A percentile compares a stretch with the other conserved stretches of the same genome.
Evolutionary conservation across 371 early-diverging fungal genomes (phyloP).

Genomic region (Phascolomyces articulosus): DNA sequence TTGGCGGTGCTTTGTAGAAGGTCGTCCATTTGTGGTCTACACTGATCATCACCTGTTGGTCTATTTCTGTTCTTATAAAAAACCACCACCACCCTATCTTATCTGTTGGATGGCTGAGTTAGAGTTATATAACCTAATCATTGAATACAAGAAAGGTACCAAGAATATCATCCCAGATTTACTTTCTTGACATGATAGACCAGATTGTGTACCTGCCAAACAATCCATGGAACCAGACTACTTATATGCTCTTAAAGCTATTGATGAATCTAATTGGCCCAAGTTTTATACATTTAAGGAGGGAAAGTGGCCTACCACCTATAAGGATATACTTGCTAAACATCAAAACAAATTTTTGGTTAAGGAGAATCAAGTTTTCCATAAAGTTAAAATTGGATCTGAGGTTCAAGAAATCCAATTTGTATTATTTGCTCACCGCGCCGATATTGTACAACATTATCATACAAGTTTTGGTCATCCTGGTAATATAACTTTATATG

Average conservation of each 20-base stretch:
- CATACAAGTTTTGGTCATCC: constrained; percentile 22
- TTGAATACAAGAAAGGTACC: constrained; percentile 29
- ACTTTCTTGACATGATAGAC: constrained; percentile 16
- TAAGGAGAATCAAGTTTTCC: not conserved
- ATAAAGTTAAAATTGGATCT: no score
- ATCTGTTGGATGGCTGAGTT: constrained; percentile 23
- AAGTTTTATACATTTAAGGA: not conserved
- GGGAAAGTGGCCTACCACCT: not conserved
- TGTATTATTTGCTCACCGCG: constrained; percentile 11
- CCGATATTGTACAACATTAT: constrained; percentile 19
- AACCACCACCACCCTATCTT: constrained; percentile 1
- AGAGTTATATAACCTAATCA: constrained; percentile 20
- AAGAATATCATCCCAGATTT: constrained; percentile 28
- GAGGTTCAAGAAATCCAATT: no score
- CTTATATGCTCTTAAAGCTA: not conserved
- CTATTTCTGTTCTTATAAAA: constrained; percentile 17
- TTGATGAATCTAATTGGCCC: constrained; percentile 5
- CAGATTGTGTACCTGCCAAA: not conserved
- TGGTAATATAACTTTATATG: constrained; percentile 14
- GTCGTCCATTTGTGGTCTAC: constrained; percentile 16
- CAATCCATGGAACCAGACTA: constrained; percentile 5
- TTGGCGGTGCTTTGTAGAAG: constrained; percentile 37
- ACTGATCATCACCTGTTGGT: constrained; percentile 32
- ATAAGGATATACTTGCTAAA: not conserved
- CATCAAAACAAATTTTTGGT: constrained; percentile 1